Base-by-base conservation (phyloP, 257 asterid genomes). In the Lycium ferocissimum region DNA sequence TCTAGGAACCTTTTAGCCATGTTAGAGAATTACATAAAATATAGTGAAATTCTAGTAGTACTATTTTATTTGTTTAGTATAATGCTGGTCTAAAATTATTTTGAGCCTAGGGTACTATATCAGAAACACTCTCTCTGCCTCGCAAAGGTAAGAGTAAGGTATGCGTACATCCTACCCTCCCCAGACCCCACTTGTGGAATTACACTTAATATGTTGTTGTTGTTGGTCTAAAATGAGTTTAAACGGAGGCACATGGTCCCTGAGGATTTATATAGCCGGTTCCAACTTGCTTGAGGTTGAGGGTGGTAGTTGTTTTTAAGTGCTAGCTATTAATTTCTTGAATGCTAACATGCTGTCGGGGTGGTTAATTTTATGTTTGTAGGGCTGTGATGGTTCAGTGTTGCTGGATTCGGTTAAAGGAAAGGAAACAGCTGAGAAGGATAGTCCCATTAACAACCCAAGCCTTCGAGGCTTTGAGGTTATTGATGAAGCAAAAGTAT, bases 311-410 rank as follows among this genome's bases (percentile, higher is more conserved):
- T 5, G 5, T 56, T 56, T 54, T 12, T 11, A 12, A 54, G 18
- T 9, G 18, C 18, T 54, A 54, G 59, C 15, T 54, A 12, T 54
- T 54, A 54, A 56, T 5, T 56, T 54, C 7, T 65, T 5, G 18
- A 65, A 22, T 63, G 40, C 72, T 65, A 65, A 26, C 43, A 22
- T 11, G 17, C 17, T 63, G 40, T 63, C 9, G 7, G 40, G 38
- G 38, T 65, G 14, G n/a, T 73, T 20, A 73, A 20, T 5, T 73
- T 73, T 12, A 13, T 76, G 47, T 76, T 49, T 76, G 0, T 14
- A 78, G 82, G 82, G 82, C 8, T 78, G 82, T 53, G 82, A 78
- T 53, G 82, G 63, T 53, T 78, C 82, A 26, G 65, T 78, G 9
- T 53, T 78, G 82, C 82, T 78, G 0, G 65, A 78, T 53, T 78